Percentiles rank a stretch among this genome's conserved stretches.
Conservation (phyloP, 371 early-diverging fungal species). For the Nosema muscidifuracis region DNA sequence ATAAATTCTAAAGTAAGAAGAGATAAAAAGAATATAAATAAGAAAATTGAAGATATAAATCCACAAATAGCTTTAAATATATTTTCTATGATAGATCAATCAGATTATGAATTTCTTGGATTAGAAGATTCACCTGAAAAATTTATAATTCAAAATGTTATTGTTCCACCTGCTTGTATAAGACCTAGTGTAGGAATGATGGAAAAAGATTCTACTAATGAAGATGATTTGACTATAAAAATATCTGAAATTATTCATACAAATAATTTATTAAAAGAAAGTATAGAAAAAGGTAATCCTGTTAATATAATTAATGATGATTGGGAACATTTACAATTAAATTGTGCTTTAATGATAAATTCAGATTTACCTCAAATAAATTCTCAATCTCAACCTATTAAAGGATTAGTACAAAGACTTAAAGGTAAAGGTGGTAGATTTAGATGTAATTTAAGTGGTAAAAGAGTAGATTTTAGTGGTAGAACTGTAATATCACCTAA, state of each 20-base stretch:
- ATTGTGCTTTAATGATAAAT: slow-evolving; percentile 89
- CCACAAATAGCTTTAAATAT: slow-evolving; percentile 76
- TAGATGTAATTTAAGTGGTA: slow-evolving; percentile 95
- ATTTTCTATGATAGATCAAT: slow-evolving; percentile 74
- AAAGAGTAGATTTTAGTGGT: slow-evolving; percentile 97
- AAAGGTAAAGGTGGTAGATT: slow-evolving; percentile 99
- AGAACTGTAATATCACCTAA: slow-evolving; percentile 99
- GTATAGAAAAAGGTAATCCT: slow-evolving; percentile 73
- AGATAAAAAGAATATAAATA: slow-evolving; percentile 40
- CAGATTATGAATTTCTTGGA: slow-evolving; percentile 46
- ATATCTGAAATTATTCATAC: slow-evolving; percentile 86
- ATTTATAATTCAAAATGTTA: slow-evolving; percentile 62
- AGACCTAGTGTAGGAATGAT: slow-evolving; percentile 91
- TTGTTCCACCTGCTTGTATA: slow-evolving; percentile 91
- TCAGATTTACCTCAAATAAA: slow-evolving; percentile 73
- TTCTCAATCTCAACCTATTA: slow-evolving; percentile 64
- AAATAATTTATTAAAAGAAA: slow-evolving; percentile 75
- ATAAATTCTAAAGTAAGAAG: slow-evolving; percentile 71
- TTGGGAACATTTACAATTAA: slow-evolving; percentile 92
- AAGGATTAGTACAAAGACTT: slow-evolving; percentile 85
- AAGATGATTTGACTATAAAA: slow-evolving; percentile 96
- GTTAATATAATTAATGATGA: slow-evolving; percentile 70
- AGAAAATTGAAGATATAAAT: slow-evolving; percentile 74
- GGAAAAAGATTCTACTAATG: slow-evolving; percentile 73
- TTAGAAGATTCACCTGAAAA: slow-evolving; percentile 28